These are phyloP conservation scores for Ambrosiella beaveri DNA, from an alignment of 2,329 filamentous ascomycete species.

Conservation along the genomic window DNA sequence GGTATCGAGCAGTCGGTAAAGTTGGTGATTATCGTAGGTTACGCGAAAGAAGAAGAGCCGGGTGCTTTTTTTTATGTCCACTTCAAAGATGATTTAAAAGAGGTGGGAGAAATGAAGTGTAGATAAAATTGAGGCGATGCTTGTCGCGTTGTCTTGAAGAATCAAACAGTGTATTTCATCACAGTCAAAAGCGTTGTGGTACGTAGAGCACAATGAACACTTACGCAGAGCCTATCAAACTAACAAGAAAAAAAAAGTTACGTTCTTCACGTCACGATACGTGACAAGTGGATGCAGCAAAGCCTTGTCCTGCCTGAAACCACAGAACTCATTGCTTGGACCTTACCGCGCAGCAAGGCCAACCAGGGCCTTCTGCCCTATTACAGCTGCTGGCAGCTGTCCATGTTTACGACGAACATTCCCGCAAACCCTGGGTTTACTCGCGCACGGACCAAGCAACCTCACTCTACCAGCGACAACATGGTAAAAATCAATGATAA, in stretches of 20 bases:
- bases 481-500: background rate
- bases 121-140: too few relatives aligned
- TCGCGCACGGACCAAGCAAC: slow-evolving; percentile 1
- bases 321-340: background rate
- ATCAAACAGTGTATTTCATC: too few relatives aligned
- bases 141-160: too few relatives aligned
- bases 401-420: background rate
- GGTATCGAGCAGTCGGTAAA: background rate
- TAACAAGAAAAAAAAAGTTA: background rate
- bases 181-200: too few relatives aligned
- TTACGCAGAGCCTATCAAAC: background rate
- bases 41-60: background rate
- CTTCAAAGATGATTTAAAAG: background rate
- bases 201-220: too few relatives aligned
- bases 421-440: background rate
- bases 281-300: slow-evolving; percentile 5
- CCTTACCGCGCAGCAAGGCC: background rate
- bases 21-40: background rate
- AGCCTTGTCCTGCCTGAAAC: slow-evolving; percentile 6
- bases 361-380: background rate
- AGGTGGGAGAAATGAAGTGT: background rate
- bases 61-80: background rate
- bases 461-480: background rate
- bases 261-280: slow-evolving; percentile 7
- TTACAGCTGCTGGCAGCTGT: background rate